Evolutionary conservation across 1,139 yeast genomes (phyloP), one percentile per base, ranked within the genome.

Genomic region (Sugiyamaella novakii): DNA sequence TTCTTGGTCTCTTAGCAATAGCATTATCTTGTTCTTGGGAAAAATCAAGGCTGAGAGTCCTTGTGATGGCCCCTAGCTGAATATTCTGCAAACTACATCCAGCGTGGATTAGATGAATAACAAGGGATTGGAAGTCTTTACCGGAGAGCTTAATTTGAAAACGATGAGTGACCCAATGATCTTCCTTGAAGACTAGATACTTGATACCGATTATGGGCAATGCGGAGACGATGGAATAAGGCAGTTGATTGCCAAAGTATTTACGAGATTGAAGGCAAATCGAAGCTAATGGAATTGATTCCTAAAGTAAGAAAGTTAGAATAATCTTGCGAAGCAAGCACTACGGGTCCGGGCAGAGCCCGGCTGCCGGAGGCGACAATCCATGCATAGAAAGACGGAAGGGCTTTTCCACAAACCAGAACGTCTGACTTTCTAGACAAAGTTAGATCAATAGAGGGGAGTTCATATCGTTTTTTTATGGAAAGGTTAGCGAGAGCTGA

Each of bases 131-230:
- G 28, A 42, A 36, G 12, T 42, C 31, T 21, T 21, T 17, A 12
- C 30, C 30, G 2, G 47, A 21, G 8, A 40, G 35, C 18, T 17
- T 24, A 18, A 43, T 12, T 12, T 43, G 47, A 19, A 43, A 43
- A 10, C 47, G 34, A 15, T 35, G 22, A 5, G 47, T 43, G 21
- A 38, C 48, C 42, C 34, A 22, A 7, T 30, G 36, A 10, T 37
- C 39, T 15, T 36, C 30, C n/a, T 28, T 42, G 14, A 33, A 18
- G n/a, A 45, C 47, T 12, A 54, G 43, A 33, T 55, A 52, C 17
- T 51, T 43, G 11, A 55, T 18, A 2, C 58, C 58, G 5, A 55
- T 40, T 1, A 31, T 33, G 2, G 57, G 58, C 3, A 11, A 39
- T 17, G 42, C 43, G 17, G 50, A 50, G 18, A 55, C 50, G 14